These are phyloP conservation scores for Aspergillus funiculosus DNA, from an alignment of 495 filamentous ascomycete genomes.

Conservation along the genomic window DNA sequence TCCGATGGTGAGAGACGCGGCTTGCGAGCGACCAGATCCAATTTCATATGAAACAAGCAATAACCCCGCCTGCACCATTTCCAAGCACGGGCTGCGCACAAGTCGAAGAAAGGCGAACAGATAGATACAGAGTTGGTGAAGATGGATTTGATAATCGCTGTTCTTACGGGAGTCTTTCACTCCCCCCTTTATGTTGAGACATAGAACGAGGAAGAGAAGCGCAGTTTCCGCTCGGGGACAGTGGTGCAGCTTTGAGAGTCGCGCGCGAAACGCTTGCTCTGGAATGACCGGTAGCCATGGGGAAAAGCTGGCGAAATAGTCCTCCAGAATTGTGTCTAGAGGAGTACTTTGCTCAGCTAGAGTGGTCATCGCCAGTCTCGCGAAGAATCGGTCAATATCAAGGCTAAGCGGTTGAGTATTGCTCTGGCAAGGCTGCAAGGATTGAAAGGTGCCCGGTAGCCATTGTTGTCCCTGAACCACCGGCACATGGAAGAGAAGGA, in stretches of 20 bases:
- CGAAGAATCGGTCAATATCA: slow-evolving; percentile 3
- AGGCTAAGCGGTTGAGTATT: not conserved
- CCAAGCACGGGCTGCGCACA: not conserved
- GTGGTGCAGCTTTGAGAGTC: not conserved
- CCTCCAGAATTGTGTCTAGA: not conserved
- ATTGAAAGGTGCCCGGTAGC: not conserved
- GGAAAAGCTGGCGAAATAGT: slow-evolving; percentile 1
- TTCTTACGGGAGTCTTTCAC: not conserved
- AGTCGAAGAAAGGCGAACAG: slow-evolving; percentile 6
- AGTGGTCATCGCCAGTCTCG: not conserved
- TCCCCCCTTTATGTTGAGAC: not conserved
- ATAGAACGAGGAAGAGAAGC: not conserved
- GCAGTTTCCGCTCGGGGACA: slow-evolving; percentile 1
- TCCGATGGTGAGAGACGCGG: slow-evolving; percentile 1
- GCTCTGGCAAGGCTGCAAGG: slow-evolving; percentile 1
- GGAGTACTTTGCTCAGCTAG: not conserved
- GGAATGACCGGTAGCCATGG: slow-evolving; percentile 7
- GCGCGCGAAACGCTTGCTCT: not conserved
- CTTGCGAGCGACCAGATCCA: not conserved
- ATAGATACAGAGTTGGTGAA: not conserved
- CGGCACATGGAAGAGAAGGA: not conserved
- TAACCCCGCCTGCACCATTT: not conserved
- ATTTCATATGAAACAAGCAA: slow-evolving; percentile 1
- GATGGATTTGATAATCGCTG: not conserved
- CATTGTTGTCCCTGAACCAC: not conserved